Base-by-base conservation (phyloP, 305 asterid genomes). In the Fraxinus paxiana region DNA sequence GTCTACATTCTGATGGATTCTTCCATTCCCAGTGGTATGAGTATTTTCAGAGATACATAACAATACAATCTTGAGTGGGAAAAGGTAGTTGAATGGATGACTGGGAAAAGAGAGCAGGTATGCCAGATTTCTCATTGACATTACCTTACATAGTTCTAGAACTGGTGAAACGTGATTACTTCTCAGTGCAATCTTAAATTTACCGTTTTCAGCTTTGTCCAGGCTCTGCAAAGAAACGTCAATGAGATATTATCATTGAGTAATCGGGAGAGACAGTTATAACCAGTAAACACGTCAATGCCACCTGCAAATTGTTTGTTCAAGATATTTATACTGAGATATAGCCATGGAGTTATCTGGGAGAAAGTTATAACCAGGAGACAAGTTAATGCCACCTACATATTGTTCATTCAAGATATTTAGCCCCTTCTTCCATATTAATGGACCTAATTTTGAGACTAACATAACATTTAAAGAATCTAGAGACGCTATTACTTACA, bases 101-200 rank as follows among this genome's bases (percentile, higher is more conserved):
- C 41, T 5, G 3, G 10, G 75, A 78, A 34, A 80, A 82, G 80
- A 51, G 51, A 37, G 78, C 3, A 17, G 61, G 46, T 20, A 22
- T 46, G 71, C 72, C 78, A 75, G 20, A 46, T 15, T 61, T 75
- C 59, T 78, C 63, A 35, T 22, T 56, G 59, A 73, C 76, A 79
- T 80, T 83, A 96, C 99, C 96, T 92, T 92, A 87, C 98, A 94
- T 31, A 91, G 87, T 89, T 96, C 99, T 54, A 96, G 89, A 83
- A 94, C 87, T 20, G 98, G 97, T 80, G 94, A 89, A 54, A 96
- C 91, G 1, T 92, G 97, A 88, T 94, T 97, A 87, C 97, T 92
- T 88, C 89, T 92, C 85, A 96, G 79, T 77, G 79, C 67, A 83
- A 92, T 86, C 90, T 90, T 96, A 90, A 87, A 89, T 88, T 90